Base-by-base conservation (phyloP, 2,329 filamentous ascomycete species). In the Sporothrix protearum region DNA sequence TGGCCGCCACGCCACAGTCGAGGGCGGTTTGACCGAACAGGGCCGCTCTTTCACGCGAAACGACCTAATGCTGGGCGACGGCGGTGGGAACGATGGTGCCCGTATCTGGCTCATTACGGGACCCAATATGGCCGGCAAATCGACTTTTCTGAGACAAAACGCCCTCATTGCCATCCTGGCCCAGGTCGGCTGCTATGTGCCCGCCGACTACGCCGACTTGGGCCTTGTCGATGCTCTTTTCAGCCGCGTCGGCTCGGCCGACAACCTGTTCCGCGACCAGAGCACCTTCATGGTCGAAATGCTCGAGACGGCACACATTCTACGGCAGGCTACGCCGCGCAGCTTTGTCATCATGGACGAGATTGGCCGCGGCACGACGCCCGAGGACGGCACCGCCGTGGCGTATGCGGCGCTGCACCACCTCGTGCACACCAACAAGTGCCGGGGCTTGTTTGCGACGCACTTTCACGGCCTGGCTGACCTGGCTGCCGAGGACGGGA, bases 221-320 rank as follows among this genome's bases (percentile, higher is more conserved):
- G 94, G 95, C 0, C 85, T 99, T 57, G 94, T 97, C n/a, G 96
- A 99, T 81, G 93, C 95, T 77, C 91, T 99, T 70, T 98, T 97
- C 83, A 96, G 91, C 78, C 92, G 96, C 78, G 91, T 96, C 28
- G 96, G 96, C 1, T 96, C 94, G 0, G 96, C 95, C 1, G 96
- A 99, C 80, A 95, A 97, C 79, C 85, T 99, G n/a, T 97, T 92
- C 82, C 88, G 89, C 68, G 92, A 97, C 82, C 94, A 98, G 80
- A 97, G 93, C 69, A 99, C 96, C 0, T 99, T 99, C 81, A 98
- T 99, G 96, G 93, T 98, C 0, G 96, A 99, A 82, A 99, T 99
- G 96, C 86, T 97, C 1, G 96, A 99, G 81, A 97, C 96, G 25
- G 94, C 95, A 1, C 87, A 91, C 33, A 99, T 99, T 69, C 85